A percentile compares a stretch with the other conserved stretches of the same genome.
Evolutionary conservation across 805 yeast species (phyloP).

Genomic region (Suhomyces tanzawaensis): DNA sequence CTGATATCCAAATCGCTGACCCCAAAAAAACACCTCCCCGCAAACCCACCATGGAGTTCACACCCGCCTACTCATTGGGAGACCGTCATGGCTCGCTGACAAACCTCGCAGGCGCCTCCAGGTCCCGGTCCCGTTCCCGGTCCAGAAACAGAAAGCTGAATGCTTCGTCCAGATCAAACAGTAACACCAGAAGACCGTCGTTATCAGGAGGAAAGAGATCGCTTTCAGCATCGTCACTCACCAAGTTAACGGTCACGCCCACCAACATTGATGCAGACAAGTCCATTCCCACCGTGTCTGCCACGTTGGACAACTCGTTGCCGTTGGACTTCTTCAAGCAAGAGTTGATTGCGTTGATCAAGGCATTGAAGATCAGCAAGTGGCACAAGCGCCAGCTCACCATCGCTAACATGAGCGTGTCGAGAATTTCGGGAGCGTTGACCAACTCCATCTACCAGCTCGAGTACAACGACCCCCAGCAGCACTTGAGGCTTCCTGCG

Average conservation of each 20-base stretch:
- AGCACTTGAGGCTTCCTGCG: constrained; percentile 46
- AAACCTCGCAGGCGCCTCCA: constrained; percentile 1
- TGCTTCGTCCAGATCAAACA: constrained; percentile 34
- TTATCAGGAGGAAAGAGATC: constrained; percentile 26
- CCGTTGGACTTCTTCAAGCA: constrained; percentile 85
- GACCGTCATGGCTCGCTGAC: background rate
- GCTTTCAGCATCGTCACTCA: constrained; percentile 32
- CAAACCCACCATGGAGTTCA: constrained; percentile 13
- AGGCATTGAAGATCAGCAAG: constrained; percentile 64
- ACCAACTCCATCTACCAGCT: constrained; percentile 87
- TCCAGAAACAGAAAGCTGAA: constrained; percentile 32
- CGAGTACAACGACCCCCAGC: constrained; percentile 45
- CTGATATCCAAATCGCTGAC: no score
- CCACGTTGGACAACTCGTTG: constrained; percentile 66
- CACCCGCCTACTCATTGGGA: constrained; percentile 8
- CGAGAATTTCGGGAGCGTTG: constrained; percentile 85
- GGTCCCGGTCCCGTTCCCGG: constrained; percentile 40
- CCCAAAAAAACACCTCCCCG: no score
- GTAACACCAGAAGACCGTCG: constrained; percentile 25
- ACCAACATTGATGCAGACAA: constrained; percentile 28
- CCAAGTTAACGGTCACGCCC: constrained; percentile 26
- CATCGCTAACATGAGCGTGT: constrained; percentile 45
- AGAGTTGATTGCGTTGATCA: constrained; percentile 66
- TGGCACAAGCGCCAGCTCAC: constrained; percentile 65
- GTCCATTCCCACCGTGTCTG: constrained; percentile 51